Base-by-base conservation (phyloP, 371 early-diverging fungal genomes). In the Mortierella sp. region DNA sequence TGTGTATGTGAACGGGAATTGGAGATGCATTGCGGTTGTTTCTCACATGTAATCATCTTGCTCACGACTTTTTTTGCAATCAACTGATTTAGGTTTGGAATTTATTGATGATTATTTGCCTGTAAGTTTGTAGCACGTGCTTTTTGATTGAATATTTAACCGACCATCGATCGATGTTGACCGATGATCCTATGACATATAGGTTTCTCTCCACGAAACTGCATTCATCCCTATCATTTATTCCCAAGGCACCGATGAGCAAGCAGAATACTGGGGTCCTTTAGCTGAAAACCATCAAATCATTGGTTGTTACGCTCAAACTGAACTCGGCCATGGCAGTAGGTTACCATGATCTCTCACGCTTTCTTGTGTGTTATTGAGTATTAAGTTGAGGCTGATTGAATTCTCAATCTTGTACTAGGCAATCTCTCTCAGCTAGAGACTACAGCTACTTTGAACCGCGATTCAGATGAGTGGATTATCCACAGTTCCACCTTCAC, bases 251-350 rank as follows among this genome's bases (percentile, higher is more conserved):
- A 88, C 91, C 11, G 85, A 85, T 20, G 94, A 93, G 77, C 95
- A 96, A 75, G 80, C 88, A 37, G 86, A 85, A 40, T 87, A 90
- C 75, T 95, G 93, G 89, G 84, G 91, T 45, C 86, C 84, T 52
- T 88, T 92, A 9, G 92, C 94, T 37, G 87, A 88, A 57, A 86
- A 87, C 67, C 93, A 91, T 81, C 90, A 92, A 64, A 93, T 95
- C 72, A 89, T 95, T 66, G 95, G 95, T 14, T 95, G 94, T 83
- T 95, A 94, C 72, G 94, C 95, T n/a, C 94, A 94, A 76, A 96
- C 95, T 0, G 95, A 95, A 78, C 78, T 93, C 28, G 92, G 92
- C 64, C 93, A 90, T 62, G 75, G 72, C 22, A 70, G 75, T 74
- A 74, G 10, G 75, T 45, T 45, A 45, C 12, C 18, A 45, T 35